Base-by-base conservation (phyloP, 2,329 filamentous ascomycete genomes). In the Dothistroma pini region DNA sequence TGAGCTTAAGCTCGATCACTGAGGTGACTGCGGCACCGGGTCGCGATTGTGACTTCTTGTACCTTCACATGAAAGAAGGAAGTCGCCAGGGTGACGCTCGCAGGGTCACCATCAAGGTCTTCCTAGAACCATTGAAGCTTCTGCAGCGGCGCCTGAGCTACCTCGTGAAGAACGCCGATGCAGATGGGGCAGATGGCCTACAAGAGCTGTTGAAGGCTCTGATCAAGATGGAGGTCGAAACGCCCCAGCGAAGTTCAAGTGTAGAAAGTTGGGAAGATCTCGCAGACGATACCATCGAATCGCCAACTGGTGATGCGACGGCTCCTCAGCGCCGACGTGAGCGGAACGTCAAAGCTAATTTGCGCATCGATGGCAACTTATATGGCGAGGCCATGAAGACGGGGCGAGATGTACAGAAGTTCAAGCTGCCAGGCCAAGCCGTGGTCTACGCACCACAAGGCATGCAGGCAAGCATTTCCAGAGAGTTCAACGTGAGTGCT, bases 1-100 rank as follows among this genome's bases (percentile, higher is more conserved):
- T 96, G 55, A 86, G 83, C 58, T 81, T 99, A 60, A 84, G 87
- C 58, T 86, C 84, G 21, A 91, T 99, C 59, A 86, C 86, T 9
- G 95, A 97, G 75, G 91, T 97, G 48, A 97, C 91, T 25, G 90
- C 90, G 41, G 91, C 91, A 1, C 89, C 91, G 12, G 95, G 95
- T 21, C 88, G 88, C 72, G 92, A 97, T 69, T 96, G 91, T 72
- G 95, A 99, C 76, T 96, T 93, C 74, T 84, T 97, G 32, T 96
- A 92, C 73, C 77, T 99, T 44, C 93, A 97, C 71, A 82, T 89
- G 57, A 87, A 89, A 69, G 70, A 72, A 22, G 80, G 79, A 49
- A 83, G 84, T 58, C 84, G 85, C 60, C 84, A 83, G 62, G 81
- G 82, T 49, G 86, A 84, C 12, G 87, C 87, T 53, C 87, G 87